Evolutionary conservation across 345 rosid species (phyloP).

Genomic region (Turnera subulata): DNA sequence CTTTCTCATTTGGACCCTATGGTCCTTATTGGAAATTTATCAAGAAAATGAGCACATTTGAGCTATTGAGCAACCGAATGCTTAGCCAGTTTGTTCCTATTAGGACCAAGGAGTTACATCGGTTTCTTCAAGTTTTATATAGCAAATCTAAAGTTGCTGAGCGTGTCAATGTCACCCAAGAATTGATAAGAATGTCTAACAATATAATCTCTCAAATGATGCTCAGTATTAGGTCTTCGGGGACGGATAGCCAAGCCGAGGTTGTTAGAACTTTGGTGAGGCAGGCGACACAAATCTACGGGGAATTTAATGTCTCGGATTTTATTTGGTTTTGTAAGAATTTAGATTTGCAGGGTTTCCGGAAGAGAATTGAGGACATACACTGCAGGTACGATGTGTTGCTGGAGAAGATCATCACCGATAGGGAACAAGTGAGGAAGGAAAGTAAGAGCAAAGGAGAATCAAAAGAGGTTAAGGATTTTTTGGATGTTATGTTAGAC

Average conservation of each 20-base stretch:
- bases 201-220: constrained; percentile 45
- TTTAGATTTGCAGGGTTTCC: constrained; percentile 40
- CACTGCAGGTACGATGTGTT: constrained; percentile 29
- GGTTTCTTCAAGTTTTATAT: constrained; percentile 8
- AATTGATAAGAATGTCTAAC: constrained; percentile 35
- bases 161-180: constrained; percentile 35
- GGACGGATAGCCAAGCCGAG: constrained; percentile 26
- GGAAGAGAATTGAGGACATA: constrained; percentile 25
- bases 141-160: constrained; percentile 19
- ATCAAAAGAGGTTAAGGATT: constrained; percentile 26
- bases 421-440: constrained; percentile 27
- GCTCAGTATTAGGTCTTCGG: constrained; percentile 37
- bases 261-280: no score
- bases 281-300: no score
- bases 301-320: no score
- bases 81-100: constrained; percentile 35
- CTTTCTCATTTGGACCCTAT: constrained; percentile 40
- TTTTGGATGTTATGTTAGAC: constrained; percentile 39
- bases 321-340: no score
- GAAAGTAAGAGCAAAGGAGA: background rate
- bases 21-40: no score
- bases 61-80: constrained; percentile 38
- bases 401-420: constrained; percentile 32
- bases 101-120: constrained; percentile 21
- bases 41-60: constrained; percentile 36